Evolutionary conservation across 2,329 filamentous ascomycete genomes (phyloP), one percentile per base, ranked within the genome.

Genomic region (Epicoccum sorghinum): DNA sequence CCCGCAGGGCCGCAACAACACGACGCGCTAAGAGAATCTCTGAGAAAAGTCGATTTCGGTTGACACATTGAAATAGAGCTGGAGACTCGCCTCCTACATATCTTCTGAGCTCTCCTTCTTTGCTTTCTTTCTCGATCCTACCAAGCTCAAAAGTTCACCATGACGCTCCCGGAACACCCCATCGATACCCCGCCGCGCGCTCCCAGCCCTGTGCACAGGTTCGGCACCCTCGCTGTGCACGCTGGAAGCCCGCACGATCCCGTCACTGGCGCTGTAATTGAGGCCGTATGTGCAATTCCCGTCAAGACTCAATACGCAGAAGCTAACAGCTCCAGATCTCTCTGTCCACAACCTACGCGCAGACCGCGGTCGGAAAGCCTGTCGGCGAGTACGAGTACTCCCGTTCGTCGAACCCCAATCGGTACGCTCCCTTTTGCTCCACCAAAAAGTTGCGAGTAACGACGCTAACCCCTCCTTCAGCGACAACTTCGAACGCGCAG

Each of bases 321-420:
- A 32, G 35, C 57, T 66, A 40, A 65, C 55, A 30, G 47, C 41
- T 30, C 29, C 61, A 86, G 82, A 97, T 99, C 75, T 97, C 93
- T 8, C 86, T 99, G 23, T 96, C 93, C 23, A 98, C 95, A 13
- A 99, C 95, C 5, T 99, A 93, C 72, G 91, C 90, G n/a, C 95
- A 99, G 80, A 88, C 86, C 12, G 85, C 86, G 10, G 92, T 96
- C 22, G 95, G 93, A 61, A 86, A 89, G 76, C 95, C 95, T 1
- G 81, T 98, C 27, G 95, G 95, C 70, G 80, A 81, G 59, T 97
- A 93, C 79, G 95, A 99, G 78, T 99, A 99, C 82, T 92, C 89
- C 48, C 87, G 95, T 59, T 96, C 90, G 70, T 87, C 90, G 59
- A 99, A 99, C 77, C 95, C 95, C 48, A 99, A 99, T 80, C 86